Percentiles rank a stretch among this genome's conserved stretches.
Conservation (phyloP, 208 protist species). For the Crithidia mellificae region DNA sequence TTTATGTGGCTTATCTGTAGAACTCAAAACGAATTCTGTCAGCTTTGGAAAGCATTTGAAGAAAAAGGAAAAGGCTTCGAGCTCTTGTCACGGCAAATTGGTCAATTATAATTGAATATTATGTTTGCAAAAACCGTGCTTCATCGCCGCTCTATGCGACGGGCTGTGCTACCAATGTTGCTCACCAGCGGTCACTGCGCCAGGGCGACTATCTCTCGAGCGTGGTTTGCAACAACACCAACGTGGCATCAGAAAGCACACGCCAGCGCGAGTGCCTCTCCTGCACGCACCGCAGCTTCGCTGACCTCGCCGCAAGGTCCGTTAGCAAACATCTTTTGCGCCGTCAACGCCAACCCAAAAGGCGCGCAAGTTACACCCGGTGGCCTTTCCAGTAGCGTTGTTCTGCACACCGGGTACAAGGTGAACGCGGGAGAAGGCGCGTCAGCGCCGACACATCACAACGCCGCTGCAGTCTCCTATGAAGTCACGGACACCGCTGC, state of each 20-base stretch:
- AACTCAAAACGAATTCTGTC: too few species aligned
- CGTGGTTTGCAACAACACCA: neutral
- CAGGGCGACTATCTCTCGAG: neutral
- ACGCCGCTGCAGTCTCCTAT: constrained; percentile 14
- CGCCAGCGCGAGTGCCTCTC: neutral
- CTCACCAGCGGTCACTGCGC: neutral
- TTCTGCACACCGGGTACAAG: constrained; percentile 21
- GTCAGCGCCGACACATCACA: too few species aligned
- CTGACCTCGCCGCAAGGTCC: constrained; percentile 18
- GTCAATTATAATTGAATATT: too few species aligned
- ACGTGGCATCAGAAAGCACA: neutral
- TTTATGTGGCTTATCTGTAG: too few species aligned
- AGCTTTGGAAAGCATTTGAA: too few species aligned
- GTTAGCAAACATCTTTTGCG: constrained; percentile 11
- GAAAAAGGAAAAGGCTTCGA: too few species aligned
- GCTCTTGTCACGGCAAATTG: too few species aligned
- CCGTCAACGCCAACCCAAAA: neutral
- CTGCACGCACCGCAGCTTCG: neutral
- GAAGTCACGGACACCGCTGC: constrained; percentile 23
- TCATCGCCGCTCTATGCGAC: neutral
- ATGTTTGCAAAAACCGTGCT: neutral
- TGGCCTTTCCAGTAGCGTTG: neutral
- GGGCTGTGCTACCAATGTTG: neutral
- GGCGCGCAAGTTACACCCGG: neutral
- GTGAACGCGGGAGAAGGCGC: neutral